Base-by-base conservation (phyloP, 768 basidiomycete species). In the Kwoniella heveanensis region DNA sequence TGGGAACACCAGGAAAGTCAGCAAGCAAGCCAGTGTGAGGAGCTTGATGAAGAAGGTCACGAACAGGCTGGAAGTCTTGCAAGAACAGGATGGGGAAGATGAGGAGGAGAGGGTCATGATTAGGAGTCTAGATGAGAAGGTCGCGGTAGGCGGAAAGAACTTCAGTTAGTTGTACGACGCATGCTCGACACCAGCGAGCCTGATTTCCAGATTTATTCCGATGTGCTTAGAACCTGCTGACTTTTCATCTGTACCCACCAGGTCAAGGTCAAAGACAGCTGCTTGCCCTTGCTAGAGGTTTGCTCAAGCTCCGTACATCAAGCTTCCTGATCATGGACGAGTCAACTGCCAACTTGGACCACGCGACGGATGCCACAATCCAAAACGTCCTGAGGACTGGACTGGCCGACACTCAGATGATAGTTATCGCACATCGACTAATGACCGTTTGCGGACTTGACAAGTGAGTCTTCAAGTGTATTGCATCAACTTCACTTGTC, bases 241-340 rank as follows among this genome's bases (percentile, higher is more conserved):
- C 32, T 10, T 13, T 57, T n/a, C 2, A 8, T 17, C 22, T 49
- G 22, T 22, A 6, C 32, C 32, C 32, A 77, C 32, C 32, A 77
- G 75, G 75, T 68, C 75, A 77, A 60, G 86, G 86, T 4, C 84
- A 88, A 70, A 76, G 85, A 17, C 86, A 87, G 74, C 85, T 88
- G 10, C 66, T 88, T 17, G 85, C 86, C 0, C 78, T 88, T 0
- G 86, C 86, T 5, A 79, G 86, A 22, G 86, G 76, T 17, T 62
- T 79, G 32, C 68, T 79, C 39, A 79, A 79, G 55, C 70, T 87
- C 61, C 81, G 85, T 12, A 74, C 81, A 50, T 86, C 84, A 61
- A 86, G 84, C 57, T 76, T 88, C 36, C 78, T 86, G 49, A 83
- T 87, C 54, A 79, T 88, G 36, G 86, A 88, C 60, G 86, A 88